Evolutionary conservation across 345 rosid genomes (phyloP).

Genomic region (Capsella bursapastoris): DNA sequence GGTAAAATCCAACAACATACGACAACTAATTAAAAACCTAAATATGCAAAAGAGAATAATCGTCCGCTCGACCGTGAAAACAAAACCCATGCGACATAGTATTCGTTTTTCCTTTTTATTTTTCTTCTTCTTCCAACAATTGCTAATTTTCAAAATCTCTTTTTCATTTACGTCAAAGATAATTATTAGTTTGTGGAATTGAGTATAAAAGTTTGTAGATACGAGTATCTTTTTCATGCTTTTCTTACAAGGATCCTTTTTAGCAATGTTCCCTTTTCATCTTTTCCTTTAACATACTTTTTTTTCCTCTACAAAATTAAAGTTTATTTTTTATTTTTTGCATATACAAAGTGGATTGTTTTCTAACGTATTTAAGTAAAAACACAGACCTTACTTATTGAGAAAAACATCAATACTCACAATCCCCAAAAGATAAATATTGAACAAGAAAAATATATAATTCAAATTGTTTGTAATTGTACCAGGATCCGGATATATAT

Average conservation of each 20-base stretch:
- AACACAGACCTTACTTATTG: not conserved
- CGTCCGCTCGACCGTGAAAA: slow-evolving; percentile 53
- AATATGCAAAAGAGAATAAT: slow-evolving; percentile 69
- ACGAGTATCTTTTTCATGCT: slow-evolving; percentile 44
- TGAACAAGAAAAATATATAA: not conserved
- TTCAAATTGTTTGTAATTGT: not conserved
- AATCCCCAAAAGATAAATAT: not conserved
- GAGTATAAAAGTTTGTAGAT: slow-evolving; percentile 50
- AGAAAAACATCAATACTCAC: not conserved
- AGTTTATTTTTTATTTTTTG: not conserved
- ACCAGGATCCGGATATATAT: not conserved
- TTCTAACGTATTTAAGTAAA: not conserved
- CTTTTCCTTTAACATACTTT: slow-evolving; percentile 36
- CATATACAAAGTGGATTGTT: not conserved
- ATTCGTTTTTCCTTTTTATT: slow-evolving; percentile 28
- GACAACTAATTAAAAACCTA: slow-evolving; percentile 53
- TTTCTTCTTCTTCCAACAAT: not conserved
- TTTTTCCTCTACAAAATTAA: not conserved
- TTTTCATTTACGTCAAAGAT: not conserved
- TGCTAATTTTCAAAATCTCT: not conserved
- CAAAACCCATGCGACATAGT: slow-evolving; percentile 30
- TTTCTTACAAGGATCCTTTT: slow-evolving; percentile 30
- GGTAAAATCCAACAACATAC: slow-evolving; percentile 67
- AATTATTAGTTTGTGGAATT: not conserved
- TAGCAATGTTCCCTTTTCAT: slow-evolving; percentile 43